Evolutionary conservation across 2,329 filamentous ascomycete genomes (phyloP).

Genomic region (Trichophyton benhamiae): DNA sequence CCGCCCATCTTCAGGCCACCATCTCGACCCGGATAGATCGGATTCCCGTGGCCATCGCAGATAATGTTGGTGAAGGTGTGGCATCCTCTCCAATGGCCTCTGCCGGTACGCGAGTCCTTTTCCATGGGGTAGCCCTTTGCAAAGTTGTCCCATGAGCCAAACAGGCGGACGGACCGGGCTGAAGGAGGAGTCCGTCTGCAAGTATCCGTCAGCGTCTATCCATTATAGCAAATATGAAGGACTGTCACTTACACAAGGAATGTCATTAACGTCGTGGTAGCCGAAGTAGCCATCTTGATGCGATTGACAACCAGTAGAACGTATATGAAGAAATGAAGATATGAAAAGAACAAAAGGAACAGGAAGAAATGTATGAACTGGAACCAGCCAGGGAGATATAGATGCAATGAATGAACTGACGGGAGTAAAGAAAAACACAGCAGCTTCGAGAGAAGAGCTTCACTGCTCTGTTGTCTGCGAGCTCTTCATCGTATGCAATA

Average conservation of each 20-base stretch:
- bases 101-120: slow-evolving; percentile 60
- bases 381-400: not conserved
- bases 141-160: slow-evolving; percentile 97
- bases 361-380: not conserved
- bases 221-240: not conserved
- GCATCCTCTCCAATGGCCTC: slow-evolving; percentile 73
- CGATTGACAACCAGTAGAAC: not conserved
- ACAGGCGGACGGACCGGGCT: slow-evolving; percentile 55
- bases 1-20: slow-evolving; percentile 84
- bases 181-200: slow-evolving; percentile 27
- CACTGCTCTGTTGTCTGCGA: not conserved
- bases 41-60: slow-evolving; percentile 55
- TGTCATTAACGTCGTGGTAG: slow-evolving; percentile 21
- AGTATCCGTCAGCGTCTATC: slow-evolving; percentile 13
- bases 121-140: slow-evolving; percentile 65
- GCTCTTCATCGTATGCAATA: not conserved
- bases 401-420: not conserved
- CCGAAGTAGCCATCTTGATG: slow-evolving; percentile 15
- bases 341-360: not conserved
- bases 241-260: slow-evolving; percentile 20
- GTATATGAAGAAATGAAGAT: too few relatives aligned
- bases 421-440: not conserved
- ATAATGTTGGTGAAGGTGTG: slow-evolving; percentile 77
- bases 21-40: slow-evolving; percentile 46
- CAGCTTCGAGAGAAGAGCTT: not conserved